Evolutionary conservation across 202 grass and related monocot genomes (phyloP).

Genomic region (Schoenoplectus triqueter): DNA sequence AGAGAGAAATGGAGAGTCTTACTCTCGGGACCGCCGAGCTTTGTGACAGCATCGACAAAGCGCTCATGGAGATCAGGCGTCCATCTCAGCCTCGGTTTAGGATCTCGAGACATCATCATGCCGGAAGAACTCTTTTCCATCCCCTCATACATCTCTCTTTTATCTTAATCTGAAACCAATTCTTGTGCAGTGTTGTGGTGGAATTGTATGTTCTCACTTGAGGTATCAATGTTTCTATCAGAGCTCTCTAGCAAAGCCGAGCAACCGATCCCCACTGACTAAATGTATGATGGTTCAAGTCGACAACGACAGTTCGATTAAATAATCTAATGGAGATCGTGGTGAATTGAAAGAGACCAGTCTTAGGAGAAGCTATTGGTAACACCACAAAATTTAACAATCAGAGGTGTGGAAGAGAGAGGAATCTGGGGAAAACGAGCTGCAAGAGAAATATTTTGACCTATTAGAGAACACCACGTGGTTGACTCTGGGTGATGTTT

Average conservation of each 20-base stretch:
- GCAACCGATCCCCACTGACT: slow-evolving; percentile 13
- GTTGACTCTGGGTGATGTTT: neutral
- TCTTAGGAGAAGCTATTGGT: slow-evolving; percentile 17
- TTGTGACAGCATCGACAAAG: slow-evolving; percentile 91
- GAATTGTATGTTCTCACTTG: neutral
- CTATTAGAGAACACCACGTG: slow-evolving; percentile 51
- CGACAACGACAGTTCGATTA: slow-evolving; percentile 29
- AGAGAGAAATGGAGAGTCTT: slow-evolving; percentile 24
- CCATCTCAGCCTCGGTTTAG: slow-evolving; percentile 81
- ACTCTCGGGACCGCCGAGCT: slow-evolving; percentile 90
- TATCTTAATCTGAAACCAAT: slow-evolving; percentile 13
- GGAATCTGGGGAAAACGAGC: slow-evolving; percentile 68
- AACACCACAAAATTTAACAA: slow-evolving; percentile 12
- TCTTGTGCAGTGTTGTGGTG: neutral
- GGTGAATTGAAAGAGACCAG: slow-evolving; percentile 45
- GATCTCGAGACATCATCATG: slow-evolving; percentile 69
- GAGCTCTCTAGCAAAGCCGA: slow-evolving; percentile 20
- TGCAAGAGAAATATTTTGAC: slow-evolving; percentile 32
- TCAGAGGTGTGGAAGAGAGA: neutral
- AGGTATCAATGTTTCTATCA: neutral
- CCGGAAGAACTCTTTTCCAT: slow-evolving; percentile 56
- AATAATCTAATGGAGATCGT: slow-evolving; percentile 27
- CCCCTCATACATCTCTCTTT: slow-evolving; percentile 57
- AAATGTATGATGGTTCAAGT: slow-evolving; percentile 37
- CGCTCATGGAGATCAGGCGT: slow-evolving; percentile 90